Conservation (phyloP, 2,329 filamentous ascomycete species). For the Pseudocercospora eumusae region DNA sequence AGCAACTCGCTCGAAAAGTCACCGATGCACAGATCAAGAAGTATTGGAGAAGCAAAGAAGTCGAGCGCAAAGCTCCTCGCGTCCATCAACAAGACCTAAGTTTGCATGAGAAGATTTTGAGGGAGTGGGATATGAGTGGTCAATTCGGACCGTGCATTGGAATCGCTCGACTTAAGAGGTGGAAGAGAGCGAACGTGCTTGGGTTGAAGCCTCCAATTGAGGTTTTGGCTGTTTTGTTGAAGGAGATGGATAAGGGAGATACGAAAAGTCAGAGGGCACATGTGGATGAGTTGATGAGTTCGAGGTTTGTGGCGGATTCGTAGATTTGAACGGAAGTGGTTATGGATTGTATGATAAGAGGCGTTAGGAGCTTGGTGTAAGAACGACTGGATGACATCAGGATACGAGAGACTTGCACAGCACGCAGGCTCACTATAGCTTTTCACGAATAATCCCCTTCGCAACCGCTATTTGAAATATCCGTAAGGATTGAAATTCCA, state of each 20-base stretch:
- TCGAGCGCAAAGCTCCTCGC: slow-evolving; percentile 64
- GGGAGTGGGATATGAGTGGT: slow-evolving; percentile 88
- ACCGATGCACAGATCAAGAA: slow-evolving; percentile 67
- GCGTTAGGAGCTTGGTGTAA: background rate
- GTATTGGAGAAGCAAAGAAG: slow-evolving; percentile 78
- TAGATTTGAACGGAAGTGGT: slow-evolving; percentile 20
- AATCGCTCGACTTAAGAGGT: slow-evolving; percentile 76
- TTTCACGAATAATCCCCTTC: background rate
- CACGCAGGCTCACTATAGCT: background rate
- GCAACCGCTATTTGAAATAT: background rate
- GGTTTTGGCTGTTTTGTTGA: slow-evolving; percentile 80
- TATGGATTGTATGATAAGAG: background rate
- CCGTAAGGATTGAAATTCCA: background rate
- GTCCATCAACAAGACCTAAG: slow-evolving; percentile 77
- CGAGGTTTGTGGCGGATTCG: slow-evolving; percentile 46
- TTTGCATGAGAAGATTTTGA: slow-evolving; percentile 78
- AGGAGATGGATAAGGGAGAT: slow-evolving; percentile 63
- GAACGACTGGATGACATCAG: background rate
- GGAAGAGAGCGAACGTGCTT: slow-evolving; percentile 81
- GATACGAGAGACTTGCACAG: background rate
- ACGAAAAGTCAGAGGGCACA: slow-evolving; percentile 65
- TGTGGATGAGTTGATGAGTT: slow-evolving; percentile 67
- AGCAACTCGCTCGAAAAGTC: slow-evolving; percentile 64
- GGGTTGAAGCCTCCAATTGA: slow-evolving; percentile 86
- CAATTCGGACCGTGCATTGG: slow-evolving; percentile 93